A percentile compares a stretch with the other conserved stretches of the same genome.
Evolutionary conservation across 371 early-diverging fungal genomes (phyloP).

Genomic region (Sporodiniella umbellata): DNA sequence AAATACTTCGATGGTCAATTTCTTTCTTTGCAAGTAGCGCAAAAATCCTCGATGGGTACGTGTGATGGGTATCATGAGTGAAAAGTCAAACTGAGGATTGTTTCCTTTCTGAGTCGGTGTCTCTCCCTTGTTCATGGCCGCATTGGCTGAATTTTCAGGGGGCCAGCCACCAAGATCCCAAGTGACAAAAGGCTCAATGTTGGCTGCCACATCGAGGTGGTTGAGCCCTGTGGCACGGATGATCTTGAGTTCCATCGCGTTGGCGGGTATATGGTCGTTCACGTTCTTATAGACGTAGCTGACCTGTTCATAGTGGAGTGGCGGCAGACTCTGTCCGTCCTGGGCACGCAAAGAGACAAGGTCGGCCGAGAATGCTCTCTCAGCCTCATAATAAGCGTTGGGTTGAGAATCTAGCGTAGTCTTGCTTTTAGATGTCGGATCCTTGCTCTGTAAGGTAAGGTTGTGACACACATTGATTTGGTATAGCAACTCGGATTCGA

Average conservation of each 20-base stretch:
- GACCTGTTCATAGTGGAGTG: constrained; percentile 62
- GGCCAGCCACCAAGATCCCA: constrained; percentile 80
- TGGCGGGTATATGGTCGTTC: constrained; percentile 55
- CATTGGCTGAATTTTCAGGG: constrained; percentile 53
- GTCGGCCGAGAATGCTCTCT: constrained; percentile 59
- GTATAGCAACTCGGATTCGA: constrained; percentile 51
- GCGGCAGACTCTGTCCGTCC: constrained; percentile 37
- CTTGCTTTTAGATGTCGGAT: constrained; percentile 8
- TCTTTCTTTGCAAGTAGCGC: constrained; percentile 65
- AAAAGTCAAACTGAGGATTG: constrained; percentile 59
- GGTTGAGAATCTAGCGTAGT: constrained; percentile 10
- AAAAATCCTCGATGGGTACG: constrained; percentile 60
- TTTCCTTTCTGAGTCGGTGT: constrained; percentile 49
- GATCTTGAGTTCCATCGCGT: constrained; percentile 66
- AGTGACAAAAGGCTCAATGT: constrained; percentile 63
- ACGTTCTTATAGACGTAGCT: constrained; percentile 56
- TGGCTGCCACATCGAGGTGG: constrained; percentile 48
- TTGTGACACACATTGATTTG: constrained; percentile 68
- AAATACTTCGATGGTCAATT: constrained; percentile 67
- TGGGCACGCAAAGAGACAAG: constrained; percentile 51
- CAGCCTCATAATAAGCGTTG: constrained; percentile 47
- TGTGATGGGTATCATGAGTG: constrained; percentile 57
- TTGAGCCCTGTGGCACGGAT: constrained; percentile 55
- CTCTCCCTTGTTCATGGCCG: constrained; percentile 63
- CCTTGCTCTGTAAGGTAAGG: constrained; percentile 45